Conservation (phyloP, 176 grass and related monocot species). For the Olyra latifolia region DNA sequence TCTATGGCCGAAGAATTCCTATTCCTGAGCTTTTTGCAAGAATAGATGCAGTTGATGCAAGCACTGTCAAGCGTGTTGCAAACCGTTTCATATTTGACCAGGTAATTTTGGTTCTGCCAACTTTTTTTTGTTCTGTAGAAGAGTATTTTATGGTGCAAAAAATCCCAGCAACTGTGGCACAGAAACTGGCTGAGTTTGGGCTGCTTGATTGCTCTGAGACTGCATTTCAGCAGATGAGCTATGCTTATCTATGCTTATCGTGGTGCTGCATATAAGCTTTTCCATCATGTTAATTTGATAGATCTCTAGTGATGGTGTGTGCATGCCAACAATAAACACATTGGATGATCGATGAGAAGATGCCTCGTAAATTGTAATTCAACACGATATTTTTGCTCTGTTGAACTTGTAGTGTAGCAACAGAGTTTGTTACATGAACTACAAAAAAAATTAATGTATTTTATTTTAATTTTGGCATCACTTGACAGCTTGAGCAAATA, state of each 20-base stretch:
- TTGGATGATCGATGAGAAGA: neutral
- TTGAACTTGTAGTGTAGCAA: too few species aligned
- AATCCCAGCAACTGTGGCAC: neutral
- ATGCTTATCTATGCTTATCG: too few species aligned
- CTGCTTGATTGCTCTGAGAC: neutral
- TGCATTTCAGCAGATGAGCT: constrained; percentile 1
- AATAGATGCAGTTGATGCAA: constrained; percentile 98
- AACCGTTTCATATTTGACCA: constrained; percentile 99
- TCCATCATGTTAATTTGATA: neutral
- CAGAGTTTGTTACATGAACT: neutral
- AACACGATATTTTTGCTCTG: constrained; percentile 2
- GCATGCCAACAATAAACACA: neutral
- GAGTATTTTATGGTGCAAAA: neutral
- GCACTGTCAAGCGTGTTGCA: constrained; percentile 84
- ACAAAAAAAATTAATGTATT: neutral
- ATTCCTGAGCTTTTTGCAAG: constrained; percentile 89
- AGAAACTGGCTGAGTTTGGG: neutral
- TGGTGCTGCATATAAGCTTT: neutral
- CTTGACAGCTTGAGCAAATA: constrained; percentile 2
- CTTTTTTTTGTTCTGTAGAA: neutral
- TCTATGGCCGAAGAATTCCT: constrained; percentile 95
- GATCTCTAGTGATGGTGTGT: neutral
- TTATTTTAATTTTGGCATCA: constrained; percentile 6
- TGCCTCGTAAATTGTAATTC: neutral
- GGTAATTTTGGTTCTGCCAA: constrained; percentile 39